phyloP scores from a whole-genome alignment of 768 basidiomycete genomes.

The Xerocomus spinulosus region DNA sequence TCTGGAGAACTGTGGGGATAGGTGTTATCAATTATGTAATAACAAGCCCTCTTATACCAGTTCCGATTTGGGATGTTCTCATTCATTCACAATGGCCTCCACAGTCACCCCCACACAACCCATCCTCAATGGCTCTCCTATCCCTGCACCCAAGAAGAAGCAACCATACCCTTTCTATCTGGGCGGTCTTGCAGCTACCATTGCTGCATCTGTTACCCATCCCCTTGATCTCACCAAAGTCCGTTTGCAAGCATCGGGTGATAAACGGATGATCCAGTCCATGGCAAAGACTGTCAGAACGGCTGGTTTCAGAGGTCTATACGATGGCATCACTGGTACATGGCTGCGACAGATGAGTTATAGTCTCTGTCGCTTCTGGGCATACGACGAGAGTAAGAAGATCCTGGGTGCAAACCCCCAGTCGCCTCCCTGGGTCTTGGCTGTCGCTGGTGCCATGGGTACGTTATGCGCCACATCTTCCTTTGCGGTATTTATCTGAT shows the following conservation, averaged over 20 bases:
- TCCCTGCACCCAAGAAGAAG: slow-evolving; percentile 39
- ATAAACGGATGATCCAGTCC: slow-evolving; percentile 85
- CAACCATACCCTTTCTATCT: slow-evolving; percentile 84
- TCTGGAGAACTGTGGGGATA: no score
- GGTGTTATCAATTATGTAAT: slow-evolving; percentile 14
- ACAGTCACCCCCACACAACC: slow-evolving; percentile 8
- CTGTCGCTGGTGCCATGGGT: slow-evolving; percentile 83
- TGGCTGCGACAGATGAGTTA: slow-evolving; percentile 93
- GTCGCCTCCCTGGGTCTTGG: slow-evolving; percentile 78
- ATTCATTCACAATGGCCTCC: slow-evolving; percentile 13
- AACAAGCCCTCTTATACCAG: neutral
- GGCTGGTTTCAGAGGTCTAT: slow-evolving; percentile 69
- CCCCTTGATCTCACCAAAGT: slow-evolving; percentile 90
- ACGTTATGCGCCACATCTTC: slow-evolving; percentile 25
- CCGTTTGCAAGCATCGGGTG: slow-evolving; percentile 85
- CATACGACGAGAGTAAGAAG: slow-evolving; percentile 89
- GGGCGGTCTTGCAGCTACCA: slow-evolving; percentile 82
- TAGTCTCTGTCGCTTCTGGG: slow-evolving; percentile 90
- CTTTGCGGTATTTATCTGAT: neutral
- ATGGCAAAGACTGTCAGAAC: slow-evolving; percentile 78
- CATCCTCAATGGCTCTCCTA: slow-evolving; percentile 5
- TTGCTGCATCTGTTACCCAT: slow-evolving; percentile 85
- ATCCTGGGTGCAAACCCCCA: slow-evolving; percentile 61
- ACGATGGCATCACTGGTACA: slow-evolving; percentile 84
- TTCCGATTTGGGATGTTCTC: no score